Evolutionary conservation across 2,329 filamentous ascomycete genomes (phyloP).

Genomic region (Exophiala alcalophila): DNA sequence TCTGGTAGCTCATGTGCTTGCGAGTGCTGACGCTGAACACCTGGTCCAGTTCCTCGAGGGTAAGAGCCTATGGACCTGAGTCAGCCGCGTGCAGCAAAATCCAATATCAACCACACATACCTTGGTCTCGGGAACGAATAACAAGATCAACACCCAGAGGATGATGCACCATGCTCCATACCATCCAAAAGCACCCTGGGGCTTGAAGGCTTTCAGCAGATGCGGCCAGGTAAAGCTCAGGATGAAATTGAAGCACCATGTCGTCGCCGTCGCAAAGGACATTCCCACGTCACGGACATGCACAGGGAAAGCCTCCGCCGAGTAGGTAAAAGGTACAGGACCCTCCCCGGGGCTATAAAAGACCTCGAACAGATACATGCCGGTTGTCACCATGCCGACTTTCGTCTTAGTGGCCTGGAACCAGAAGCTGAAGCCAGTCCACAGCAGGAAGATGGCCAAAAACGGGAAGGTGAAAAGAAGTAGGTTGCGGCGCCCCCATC

Average conservation of each 20-base stretch:
- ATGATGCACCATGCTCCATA: slow-evolving; percentile 57
- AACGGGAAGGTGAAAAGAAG: slow-evolving; percentile 62
- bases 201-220: slow-evolving; percentile 48
- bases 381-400: slow-evolving; percentile 46
- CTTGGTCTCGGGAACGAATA: slow-evolving; percentile 54
- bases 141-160: slow-evolving; percentile 48
- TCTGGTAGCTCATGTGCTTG: slow-evolving; percentile 42
- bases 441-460: slow-evolving; percentile 51
- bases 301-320: slow-evolving; percentile 61
- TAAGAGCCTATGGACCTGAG: slow-evolving; percentile 31
- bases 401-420: slow-evolving; percentile 39
- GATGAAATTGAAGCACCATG: slow-evolving; percentile 57
- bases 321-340: slow-evolving; percentile 63
- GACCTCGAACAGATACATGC: slow-evolving; percentile 39
- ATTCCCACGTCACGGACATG: slow-evolving; percentile 62
- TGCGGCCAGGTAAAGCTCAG: slow-evolving; percentile 54
- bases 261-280: slow-evolving; percentile 55
- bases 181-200: slow-evolving; percentile 56
- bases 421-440: slow-evolving; percentile 52
- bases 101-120: slow-evolving; percentile 9
- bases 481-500: slow-evolving; percentile 61
- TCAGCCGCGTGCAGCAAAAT: slow-evolving; percentile 25
- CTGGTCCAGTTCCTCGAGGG: slow-evolving; percentile 50
- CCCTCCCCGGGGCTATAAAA: slow-evolving; percentile 58
- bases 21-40: slow-evolving; percentile 53